Base-by-base conservation (phyloP, 140 eudicot genomes). In the Anethum foeniculum region DNA sequence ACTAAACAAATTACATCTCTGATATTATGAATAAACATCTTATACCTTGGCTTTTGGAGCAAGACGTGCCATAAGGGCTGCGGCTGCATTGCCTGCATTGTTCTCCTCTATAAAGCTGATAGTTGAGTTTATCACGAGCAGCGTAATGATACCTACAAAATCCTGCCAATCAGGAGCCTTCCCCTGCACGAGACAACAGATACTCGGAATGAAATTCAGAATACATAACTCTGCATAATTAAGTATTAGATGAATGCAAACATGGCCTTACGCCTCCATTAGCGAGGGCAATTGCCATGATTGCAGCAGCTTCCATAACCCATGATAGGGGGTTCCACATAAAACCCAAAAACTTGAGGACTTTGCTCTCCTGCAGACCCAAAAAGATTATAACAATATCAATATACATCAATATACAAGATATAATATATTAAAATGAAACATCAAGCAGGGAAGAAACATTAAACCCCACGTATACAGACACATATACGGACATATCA, bases 321-420 rank as follows among this genome's bases (percentile, higher is more conserved):
- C 99, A 95, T 86, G 99, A 95, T 44, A 95, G 90, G 67, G 99
- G 99, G 85, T 95, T 95, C 99, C 99, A 95, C 99, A 95, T 95
- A 89, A 95, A 95, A 79, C 99, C 99, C 86, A 95, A 81, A 83
- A 95, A 95, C 83, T 95, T 95, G 88, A 92, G 90, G 85, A 95
- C 56, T 85, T 95, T 95, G 88, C 99, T 95, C 80, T 95, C 99
- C 99, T 95, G 85, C 82, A 84, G 76, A 86, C 88, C 83, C 80
- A 27, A 13, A 80, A 34, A 79, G 65, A 81, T 71, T 32, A 76
- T 41, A 56, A 71, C 32, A 80, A 27, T 7, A 51, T 64, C 56
- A 81, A 52, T 7, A 60, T 16, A 21, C 46, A 51, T 64, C 56
- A 81, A 52, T 7, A 60, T 16, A 21, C 46, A 47, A 79, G 27